Percentiles rank a stretch among this genome's conserved stretches.
phyloP scores from a whole-genome alignment of 495 filamentous ascomycete species.

The Rostrohypoxylon terebratum region DNA sequence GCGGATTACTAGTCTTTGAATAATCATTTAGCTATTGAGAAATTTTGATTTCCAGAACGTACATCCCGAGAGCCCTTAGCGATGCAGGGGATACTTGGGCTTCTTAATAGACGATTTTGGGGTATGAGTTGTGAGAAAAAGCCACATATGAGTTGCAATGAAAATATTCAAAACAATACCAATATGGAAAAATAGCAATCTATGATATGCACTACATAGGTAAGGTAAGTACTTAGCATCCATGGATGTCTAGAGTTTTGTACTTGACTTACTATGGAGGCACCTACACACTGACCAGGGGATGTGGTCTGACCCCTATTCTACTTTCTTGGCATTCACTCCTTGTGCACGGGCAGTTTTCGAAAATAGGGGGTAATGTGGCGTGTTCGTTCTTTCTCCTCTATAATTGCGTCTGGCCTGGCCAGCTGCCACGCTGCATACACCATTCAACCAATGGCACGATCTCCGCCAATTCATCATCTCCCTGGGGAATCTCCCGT shows the following conservation, averaged over 20 bases:
- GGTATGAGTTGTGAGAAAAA: constrained; percentile 34
- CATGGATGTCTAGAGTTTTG: too few relatives aligned
- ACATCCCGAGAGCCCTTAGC: constrained; percentile 61
- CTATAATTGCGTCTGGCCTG: constrained; percentile 29
- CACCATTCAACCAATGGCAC: constrained; percentile 56
- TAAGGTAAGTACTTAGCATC: too few relatives aligned
- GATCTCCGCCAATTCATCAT: constrained; percentile 47
- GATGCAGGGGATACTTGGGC: constrained; percentile 28
- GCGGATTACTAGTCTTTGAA: constrained; percentile 1
- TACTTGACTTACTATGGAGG: too few relatives aligned
- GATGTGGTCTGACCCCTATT: too few relatives aligned
- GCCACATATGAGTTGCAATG: neutral
- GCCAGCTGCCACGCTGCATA: constrained; percentile 44
- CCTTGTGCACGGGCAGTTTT: neutral
- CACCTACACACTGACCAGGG: too few relatives aligned
- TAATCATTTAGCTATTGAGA: constrained; percentile 60
- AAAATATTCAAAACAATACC: too few relatives aligned
- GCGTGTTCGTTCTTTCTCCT: neutral
- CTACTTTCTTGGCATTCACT: neutral
- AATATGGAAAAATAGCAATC: too few relatives aligned
- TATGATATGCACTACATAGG: too few relatives aligned
- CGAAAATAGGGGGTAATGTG: neutral
- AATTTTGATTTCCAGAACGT: constrained; percentile 65
- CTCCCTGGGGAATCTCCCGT: constrained; percentile 65
- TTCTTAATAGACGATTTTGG: constrained; percentile 40